A percentile compares a stretch with the other conserved stretches of the same genome.
phyloP scores from a whole-genome alignment of 31 red algal genomes.

The Odonthalia washingtoniensis region DNA sequence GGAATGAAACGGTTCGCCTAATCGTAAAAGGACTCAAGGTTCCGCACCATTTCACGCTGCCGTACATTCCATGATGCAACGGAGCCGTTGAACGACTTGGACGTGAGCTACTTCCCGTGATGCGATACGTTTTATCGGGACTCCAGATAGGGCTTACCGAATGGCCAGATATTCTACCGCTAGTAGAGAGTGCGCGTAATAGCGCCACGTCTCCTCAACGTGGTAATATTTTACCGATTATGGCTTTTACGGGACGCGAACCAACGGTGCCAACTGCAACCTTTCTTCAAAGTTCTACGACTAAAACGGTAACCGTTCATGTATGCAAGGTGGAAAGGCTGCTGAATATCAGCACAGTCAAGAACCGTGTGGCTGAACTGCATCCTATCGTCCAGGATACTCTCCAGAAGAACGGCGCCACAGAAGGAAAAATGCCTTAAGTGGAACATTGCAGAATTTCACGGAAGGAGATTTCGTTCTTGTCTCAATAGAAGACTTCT shows the following conservation, averaged over 20 bases:
- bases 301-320: not conserved
- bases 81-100: conserved; percentile 1
- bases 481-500: not conserved
- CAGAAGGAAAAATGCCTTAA: not conserved
- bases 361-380: not conserved
- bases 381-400: conserved; percentile 1
- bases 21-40: not conserved
- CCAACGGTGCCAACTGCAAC: not conserved
- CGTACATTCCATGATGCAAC: conserved; percentile 10
- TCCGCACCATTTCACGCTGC: conserved; percentile 19
- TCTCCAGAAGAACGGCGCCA: not conserved
- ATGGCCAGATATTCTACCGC: conserved; percentile 26
- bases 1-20: not conserved
- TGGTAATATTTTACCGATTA: not conserved
- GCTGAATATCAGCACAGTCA: not conserved
- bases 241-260: not conserved
- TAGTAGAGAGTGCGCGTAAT: not conserved
- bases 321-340: not conserved
- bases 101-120: not conserved
- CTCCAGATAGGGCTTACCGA: not conserved
- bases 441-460: conserved; percentile 9
- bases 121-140: not conserved
- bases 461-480: conserved; percentile 14
- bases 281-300: not conserved
- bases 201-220: not conserved